Conservation (phyloP, 2,329 filamentous ascomycete species). For the Trichoderma semiorbis region DNA sequence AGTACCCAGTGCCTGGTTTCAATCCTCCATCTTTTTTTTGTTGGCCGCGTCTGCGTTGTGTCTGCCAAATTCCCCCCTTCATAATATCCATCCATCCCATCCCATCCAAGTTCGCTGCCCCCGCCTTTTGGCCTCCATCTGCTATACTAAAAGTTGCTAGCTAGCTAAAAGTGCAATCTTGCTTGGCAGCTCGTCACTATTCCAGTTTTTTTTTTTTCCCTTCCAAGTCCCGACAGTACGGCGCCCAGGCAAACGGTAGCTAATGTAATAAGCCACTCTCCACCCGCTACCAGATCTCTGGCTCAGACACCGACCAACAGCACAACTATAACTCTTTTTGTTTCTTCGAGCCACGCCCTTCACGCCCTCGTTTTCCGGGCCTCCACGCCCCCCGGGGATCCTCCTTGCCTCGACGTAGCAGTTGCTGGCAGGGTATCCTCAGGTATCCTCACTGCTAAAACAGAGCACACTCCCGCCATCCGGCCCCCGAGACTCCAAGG, state of each 20-base stretch:
- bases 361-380: background rate
- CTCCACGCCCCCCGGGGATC: background rate
- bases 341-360: background rate
- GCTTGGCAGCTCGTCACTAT: background rate
- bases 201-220: background rate
- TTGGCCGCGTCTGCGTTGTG: background rate
- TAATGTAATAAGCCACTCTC: constrained; percentile 10
- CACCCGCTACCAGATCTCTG: constrained; percentile 15
- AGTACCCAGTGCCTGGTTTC: background rate
- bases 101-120: background rate
- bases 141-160: background rate
- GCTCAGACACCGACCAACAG: constrained; percentile 11
- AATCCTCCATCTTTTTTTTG: background rate
- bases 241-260: constrained; percentile 14
- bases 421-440: background rate
- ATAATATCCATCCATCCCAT: background rate
- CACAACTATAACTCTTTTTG: background rate
- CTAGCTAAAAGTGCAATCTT: background rate
- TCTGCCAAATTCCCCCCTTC: background rate
- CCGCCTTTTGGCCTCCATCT: background rate
- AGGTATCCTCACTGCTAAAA: background rate
- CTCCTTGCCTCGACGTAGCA: background rate
- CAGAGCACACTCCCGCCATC: constrained; percentile 10
- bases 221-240: constrained; percentile 11
- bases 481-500: background rate